These are phyloP conservation scores for Hericium coralloides DNA, from an alignment of 768 basidiomycete genomes.

Conservation along the genomic window DNA sequence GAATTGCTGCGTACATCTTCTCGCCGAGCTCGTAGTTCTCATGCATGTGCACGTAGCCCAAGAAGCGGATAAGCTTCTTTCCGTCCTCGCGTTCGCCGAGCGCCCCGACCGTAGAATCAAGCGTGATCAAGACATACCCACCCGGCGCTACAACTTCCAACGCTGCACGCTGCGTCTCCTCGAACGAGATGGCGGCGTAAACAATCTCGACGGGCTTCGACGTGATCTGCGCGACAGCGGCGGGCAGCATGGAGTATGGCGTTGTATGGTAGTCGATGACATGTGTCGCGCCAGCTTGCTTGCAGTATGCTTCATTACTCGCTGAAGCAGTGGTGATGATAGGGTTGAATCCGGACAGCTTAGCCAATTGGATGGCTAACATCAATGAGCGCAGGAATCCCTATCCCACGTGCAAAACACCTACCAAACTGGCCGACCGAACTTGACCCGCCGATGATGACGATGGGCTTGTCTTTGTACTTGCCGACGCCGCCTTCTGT, in stretches of 20 bases:
- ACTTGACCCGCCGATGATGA: slow-evolving; percentile 14
- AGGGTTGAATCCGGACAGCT: slow-evolving; percentile 9
- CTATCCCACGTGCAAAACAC: not conserved
- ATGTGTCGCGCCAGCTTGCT: slow-evolving; percentile 10
- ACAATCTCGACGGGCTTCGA: slow-evolving; percentile 8
- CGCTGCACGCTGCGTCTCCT: slow-evolving; percentile 7
- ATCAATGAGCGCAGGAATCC: not conserved
- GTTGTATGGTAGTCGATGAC: slow-evolving; percentile 7
- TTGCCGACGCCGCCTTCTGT: slow-evolving; percentile 3
- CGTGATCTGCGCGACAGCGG: slow-evolving; percentile 6
- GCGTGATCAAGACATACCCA: slow-evolving; percentile 9
- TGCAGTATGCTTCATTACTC: slow-evolving; percentile 6
- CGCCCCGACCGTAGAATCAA: slow-evolving; percentile 6
- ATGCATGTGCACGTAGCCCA: slow-evolving; percentile 3
- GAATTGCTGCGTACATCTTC: not conserved
- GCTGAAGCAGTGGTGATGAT: slow-evolving; percentile 11
- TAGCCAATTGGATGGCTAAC: slow-evolving; percentile 7
- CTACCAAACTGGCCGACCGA: slow-evolving; percentile 14
- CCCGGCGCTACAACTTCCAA: slow-evolving; percentile 12
- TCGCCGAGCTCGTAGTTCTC: slow-evolving; percentile 20
- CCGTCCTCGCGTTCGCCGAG: slow-evolving; percentile 12
- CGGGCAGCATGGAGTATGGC: slow-evolving; percentile 1
- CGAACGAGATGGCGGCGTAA: slow-evolving; percentile 10
- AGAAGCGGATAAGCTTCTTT: not conserved
- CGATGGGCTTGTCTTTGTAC: slow-evolving; percentile 5